Evolutionary conservation across 164 flowering plant species (phyloP), one percentile per base, ranked within the genome.

Genomic region (Dillenia suffruticosa): DNA sequence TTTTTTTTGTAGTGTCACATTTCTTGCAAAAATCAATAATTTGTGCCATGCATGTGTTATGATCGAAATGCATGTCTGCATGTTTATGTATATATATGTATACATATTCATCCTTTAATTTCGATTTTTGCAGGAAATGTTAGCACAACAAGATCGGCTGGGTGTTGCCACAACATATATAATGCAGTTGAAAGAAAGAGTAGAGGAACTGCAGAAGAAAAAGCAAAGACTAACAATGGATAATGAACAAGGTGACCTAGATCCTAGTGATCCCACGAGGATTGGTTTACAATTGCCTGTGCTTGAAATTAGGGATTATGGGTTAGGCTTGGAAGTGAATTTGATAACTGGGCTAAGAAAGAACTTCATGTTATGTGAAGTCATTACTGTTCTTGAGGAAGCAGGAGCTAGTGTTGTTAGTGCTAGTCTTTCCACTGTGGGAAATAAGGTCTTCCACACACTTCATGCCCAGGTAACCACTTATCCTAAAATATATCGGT

Each of bases 401-500:
- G 82, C 75, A 74, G 84, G 88, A 50, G 82, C 80, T 55, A 80
- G 73, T 50, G 85, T 84, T 32, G 70, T 80, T 9, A 72, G 67
- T 51, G 82, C 82, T 26, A 77, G 54, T 57, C 59, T 70, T 63
- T 75, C 75, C 9, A 59, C 56, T 11, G 68, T 62, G 2, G 22
- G 22, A 19, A 19, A 19, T 19, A 19, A 19, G 22, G 22, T 19
- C 22, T 19, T 19, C 22, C 22, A 19, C 22, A 19, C 22, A 1
- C 22, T 19, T 19, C 22, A 19, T 19, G 22, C 22, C 22, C 22
- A 19, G 22, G 22, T 19, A 19, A 19, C 22, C 1, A 19, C 22
- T 19, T 19, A 19, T 19, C 22, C 22, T 19, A 19, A 19, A 19
- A 19, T 19, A 19, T 1, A 19, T 19, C 22, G 1, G 1, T 19